These are phyloP conservation scores for Botrytis medusae DNA, from an alignment of 2,329 filamentous ascomycete genomes.

Conservation along the genomic window DNA sequence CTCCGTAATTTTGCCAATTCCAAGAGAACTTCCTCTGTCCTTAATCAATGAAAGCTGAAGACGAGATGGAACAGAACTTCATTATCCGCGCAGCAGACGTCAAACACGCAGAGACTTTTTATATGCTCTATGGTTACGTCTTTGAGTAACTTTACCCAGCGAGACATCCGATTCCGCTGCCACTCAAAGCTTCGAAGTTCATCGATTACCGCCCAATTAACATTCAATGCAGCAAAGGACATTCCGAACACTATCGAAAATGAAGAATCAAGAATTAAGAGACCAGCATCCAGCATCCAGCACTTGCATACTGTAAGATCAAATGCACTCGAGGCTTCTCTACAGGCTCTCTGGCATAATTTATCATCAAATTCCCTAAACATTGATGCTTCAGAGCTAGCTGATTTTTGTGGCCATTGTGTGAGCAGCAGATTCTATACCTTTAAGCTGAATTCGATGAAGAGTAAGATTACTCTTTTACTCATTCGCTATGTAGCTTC, in stretches of 20 bases:
- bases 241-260: neutral
- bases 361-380: fast-evolving
- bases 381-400: neutral
- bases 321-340: fast-evolving
- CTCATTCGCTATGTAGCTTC: neutral
- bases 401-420: neutral
- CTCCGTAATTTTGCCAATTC: neutral
- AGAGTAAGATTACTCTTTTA: neutral
- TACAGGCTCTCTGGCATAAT: neutral
- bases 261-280: neutral
- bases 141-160: fast-evolving
- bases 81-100: neutral
- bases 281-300: neutral
- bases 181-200: neutral
- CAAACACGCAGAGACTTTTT: no score
- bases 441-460: neutral
- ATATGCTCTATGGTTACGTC: no score
- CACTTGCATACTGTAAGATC: neutral
- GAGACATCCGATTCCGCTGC: neutral
- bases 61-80: neutral
- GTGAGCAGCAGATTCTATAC: neutral
- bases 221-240: neutral
- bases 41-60: neutral
- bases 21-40: neutral
- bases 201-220: no score